Conservation (phyloP, 2,329 filamentous ascomycete species). For the Calonectria pseudoturangicola region DNA sequence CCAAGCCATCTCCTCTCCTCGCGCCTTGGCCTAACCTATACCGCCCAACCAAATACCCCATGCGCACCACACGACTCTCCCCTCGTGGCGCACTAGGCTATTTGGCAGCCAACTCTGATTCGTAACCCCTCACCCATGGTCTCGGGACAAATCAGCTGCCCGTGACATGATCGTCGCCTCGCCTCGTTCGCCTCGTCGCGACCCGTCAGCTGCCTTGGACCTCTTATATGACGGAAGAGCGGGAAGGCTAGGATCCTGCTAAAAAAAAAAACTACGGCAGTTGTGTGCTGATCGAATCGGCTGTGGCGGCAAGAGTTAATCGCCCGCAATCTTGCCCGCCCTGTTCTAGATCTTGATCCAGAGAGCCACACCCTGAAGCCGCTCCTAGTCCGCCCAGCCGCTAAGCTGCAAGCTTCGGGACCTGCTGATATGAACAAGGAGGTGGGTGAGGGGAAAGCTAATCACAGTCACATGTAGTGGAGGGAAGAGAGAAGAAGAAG, state of each 20-base stretch:
- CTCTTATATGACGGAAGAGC: neutral
- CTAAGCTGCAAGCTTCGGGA: constrained; percentile 7
- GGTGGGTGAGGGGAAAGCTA: neutral
- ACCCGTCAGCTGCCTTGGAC: constrained; percentile 3
- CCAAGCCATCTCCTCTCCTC: neutral
- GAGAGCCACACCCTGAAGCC: constrained; percentile 5
- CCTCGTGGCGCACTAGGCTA: constrained; percentile 8
- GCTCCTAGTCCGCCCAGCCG: neutral
- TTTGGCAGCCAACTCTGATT: neutral
- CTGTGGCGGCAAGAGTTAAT: constrained; percentile 25
- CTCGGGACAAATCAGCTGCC: constrained; percentile 15
- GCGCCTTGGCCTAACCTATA: neutral
- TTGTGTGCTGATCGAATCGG: constrained; percentile 23
- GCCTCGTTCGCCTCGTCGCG: neutral
- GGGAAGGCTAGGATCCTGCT: neutral
- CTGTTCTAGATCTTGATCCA: constrained; percentile 21
- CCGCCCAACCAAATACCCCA: constrained; percentile 8
- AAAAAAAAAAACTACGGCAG: neutral
- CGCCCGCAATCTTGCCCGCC: constrained; percentile 5
- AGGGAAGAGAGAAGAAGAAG: neutral
- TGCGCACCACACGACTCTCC: constrained; percentile 1
- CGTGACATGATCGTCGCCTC: neutral
- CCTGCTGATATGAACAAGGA: neutral
- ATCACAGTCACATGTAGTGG: constrained; percentile 29
- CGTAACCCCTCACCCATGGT: neutral